phyloP scores from a whole-genome alignment of 805 yeast species.

The Suhomyces pyralidae region DNA sequence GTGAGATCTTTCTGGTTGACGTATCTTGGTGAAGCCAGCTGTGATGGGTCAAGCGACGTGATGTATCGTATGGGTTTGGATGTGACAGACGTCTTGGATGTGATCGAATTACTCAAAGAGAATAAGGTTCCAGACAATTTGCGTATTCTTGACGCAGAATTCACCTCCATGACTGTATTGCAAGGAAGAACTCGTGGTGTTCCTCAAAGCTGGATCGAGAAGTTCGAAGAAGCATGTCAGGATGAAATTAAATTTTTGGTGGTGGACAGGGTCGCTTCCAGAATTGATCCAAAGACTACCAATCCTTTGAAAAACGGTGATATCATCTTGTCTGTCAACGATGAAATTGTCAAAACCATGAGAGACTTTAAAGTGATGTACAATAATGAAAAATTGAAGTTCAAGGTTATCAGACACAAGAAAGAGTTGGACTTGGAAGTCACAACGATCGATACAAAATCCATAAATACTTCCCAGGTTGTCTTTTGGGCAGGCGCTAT shows the following conservation, averaged over 20 bases:
- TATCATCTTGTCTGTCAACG: constrained; percentile 69
- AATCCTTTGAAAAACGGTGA: constrained; percentile 62
- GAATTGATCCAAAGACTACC: constrained; percentile 27
- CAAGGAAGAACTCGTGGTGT: constrained; percentile 87
- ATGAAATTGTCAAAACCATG: constrained; percentile 58
- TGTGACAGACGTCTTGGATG: constrained; percentile 58
- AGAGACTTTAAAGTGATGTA: constrained; percentile 60
- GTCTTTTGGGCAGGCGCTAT: constrained; percentile 83
- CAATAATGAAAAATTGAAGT: constrained; percentile 41
- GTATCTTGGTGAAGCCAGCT: constrained; percentile 70
- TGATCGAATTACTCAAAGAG: constrained; percentile 53
- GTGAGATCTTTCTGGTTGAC: constrained; percentile 85
- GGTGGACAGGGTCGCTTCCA: constrained; percentile 63
- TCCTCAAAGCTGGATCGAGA: constrained; percentile 74
- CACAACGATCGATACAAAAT: constrained; percentile 59
- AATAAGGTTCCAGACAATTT: constrained; percentile 49
- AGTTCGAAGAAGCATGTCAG: constrained; percentile 57
- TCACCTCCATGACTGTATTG: constrained; percentile 61
- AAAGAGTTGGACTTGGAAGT: constrained; percentile 58
- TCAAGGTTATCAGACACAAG: constrained; percentile 72
- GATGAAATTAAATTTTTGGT: constrained; percentile 72
- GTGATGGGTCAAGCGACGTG: constrained; percentile 51
- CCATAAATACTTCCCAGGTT: constrained; percentile 59
- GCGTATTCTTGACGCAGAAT: constrained; percentile 76
- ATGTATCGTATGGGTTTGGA: constrained; percentile 75